Base-by-base conservation (phyloP, 139 green algal species). In the Limnomonas spitsbergensis region DNA sequence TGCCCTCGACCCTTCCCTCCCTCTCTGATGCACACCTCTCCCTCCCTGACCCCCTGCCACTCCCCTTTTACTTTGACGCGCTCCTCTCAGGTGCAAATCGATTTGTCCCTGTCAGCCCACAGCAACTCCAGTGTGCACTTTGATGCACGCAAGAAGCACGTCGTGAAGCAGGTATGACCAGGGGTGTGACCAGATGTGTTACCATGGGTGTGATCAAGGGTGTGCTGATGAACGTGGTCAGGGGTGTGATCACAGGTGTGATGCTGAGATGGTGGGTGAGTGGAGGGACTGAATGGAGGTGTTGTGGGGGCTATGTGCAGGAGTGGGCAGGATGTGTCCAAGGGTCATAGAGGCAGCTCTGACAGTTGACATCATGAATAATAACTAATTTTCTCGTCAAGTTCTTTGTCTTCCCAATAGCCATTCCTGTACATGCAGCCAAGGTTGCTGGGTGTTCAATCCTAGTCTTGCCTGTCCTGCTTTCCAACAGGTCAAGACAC, bases 71-170 rank as follows among this genome's bases (percentile, higher is more conserved):
- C 3, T 24, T 24, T 61, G 47, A 61, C 47, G 47, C 14, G 14
- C 47, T 61, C 47, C 24, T 14, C 47, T 24, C n/a, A 61, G 47
- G 47, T 61, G 36, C 72, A 69, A 29, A 86, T 98, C 36, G 93
- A 98, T 66, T 78, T 98, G 66, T 79, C 76, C 1, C 66, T 97
- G 42, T 89, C 84, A 1, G 94, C 95, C 0, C 83, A 94, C 79
- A 92, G 91, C 79, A 98, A 98, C 78, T 29, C 78, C 6, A 73
- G 82, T 14, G 53, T 81, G 4, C 88, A 91, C 75, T 94, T 93
- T 81, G 90, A 91, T 40, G 39, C 69, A 1, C 89, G 89, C 34
- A 96, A 95, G 84, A 91, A 93, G 80, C 84, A 92, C 76, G 71
- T 82, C 2, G 79, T 97, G 29, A 88, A 89, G 47, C 83, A 97